Conservation (phyloP, 176 grass and related monocot species). For the Canna indica region DNA sequence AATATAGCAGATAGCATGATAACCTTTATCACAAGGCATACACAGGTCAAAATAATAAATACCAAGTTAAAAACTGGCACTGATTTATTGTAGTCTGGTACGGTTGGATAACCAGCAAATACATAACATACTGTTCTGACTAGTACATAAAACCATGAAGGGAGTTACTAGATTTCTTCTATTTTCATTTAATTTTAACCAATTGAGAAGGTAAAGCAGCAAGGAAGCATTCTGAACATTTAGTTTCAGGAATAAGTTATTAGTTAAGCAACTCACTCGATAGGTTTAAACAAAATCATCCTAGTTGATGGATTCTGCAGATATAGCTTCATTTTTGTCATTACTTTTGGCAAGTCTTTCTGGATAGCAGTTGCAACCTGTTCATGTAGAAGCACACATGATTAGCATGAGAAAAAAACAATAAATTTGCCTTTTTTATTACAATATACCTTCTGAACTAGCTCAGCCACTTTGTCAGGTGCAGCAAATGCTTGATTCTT, state of each 20-base stretch:
- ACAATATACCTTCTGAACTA: slow-evolving; percentile 74
- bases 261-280: slow-evolving; percentile 52
- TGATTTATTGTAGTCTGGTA: neutral
- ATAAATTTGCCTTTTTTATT: neutral
- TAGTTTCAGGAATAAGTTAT: neutral
- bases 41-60: neutral
- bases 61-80: neutral
- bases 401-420: slow-evolving; percentile 3
- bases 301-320: slow-evolving; percentile 89
- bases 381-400: neutral
- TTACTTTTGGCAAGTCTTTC: slow-evolving; percentile 71
- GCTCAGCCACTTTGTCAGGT: slow-evolving; percentile 85
- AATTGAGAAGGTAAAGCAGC: neutral
- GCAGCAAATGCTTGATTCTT: slow-evolving; percentile 94
- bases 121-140: neutral
- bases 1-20: neutral
- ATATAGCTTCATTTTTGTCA: slow-evolving; percentile 86
- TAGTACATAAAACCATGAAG: neutral
- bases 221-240: neutral
- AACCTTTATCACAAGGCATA: neutral
- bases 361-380: slow-evolving; percentile 56
- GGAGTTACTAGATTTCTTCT: neutral
- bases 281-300: slow-evolving; percentile 96
- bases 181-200: slow-evolving; percentile 1
- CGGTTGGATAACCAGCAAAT: neutral